Evolutionary conservation across 495 filamentous ascomycete genomes (phyloP).

Genomic region (Penicillium paradoxum): DNA sequence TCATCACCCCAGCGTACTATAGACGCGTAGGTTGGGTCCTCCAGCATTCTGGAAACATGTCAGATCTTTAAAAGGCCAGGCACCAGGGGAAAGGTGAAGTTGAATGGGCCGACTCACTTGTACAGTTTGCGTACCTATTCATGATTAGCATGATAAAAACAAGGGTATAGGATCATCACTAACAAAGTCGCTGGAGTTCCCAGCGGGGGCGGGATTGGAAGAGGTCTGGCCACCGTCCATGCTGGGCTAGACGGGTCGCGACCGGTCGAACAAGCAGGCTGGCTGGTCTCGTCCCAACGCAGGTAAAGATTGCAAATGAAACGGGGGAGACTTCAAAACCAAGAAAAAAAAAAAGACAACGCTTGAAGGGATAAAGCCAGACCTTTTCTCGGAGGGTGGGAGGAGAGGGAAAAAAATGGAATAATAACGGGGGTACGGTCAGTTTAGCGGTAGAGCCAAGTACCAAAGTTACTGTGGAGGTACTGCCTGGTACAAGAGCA

Average conservation of each 20-base stretch:
- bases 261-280: conserved; percentile 43
- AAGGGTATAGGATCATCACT: conserved; percentile 32
- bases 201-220: conserved; percentile 49
- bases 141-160: conserved; percentile 14
- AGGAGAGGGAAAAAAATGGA: conserved; percentile 19
- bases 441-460: conserved; percentile 23
- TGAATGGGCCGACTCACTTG: conserved; percentile 62
- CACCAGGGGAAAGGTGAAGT: conserved; percentile 5
- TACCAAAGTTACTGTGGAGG: conserved; percentile 27
- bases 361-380: conserved; percentile 16
- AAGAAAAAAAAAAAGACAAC: conserved; percentile 15
- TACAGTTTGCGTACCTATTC: conserved; percentile 93
- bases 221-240: conserved; percentile 52
- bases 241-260: conserved; percentile 46
- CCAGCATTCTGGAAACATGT: conserved; percentile 72
- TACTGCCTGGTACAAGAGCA: conserved; percentile 14
- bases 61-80: background rate
- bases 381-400: conserved; percentile 6
- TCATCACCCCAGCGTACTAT: conserved; percentile 95
- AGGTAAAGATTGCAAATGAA: conserved; percentile 14
- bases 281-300: conserved; percentile 20
- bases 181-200: conserved; percentile 77
- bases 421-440: conserved; percentile 8
- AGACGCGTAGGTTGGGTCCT: conserved; percentile 85
- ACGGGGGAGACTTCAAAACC: conserved; percentile 1